Evolutionary conservation across 176 grass and related monocot genomes (phyloP).

Genomic region (Aegilops bicornis): DNA sequence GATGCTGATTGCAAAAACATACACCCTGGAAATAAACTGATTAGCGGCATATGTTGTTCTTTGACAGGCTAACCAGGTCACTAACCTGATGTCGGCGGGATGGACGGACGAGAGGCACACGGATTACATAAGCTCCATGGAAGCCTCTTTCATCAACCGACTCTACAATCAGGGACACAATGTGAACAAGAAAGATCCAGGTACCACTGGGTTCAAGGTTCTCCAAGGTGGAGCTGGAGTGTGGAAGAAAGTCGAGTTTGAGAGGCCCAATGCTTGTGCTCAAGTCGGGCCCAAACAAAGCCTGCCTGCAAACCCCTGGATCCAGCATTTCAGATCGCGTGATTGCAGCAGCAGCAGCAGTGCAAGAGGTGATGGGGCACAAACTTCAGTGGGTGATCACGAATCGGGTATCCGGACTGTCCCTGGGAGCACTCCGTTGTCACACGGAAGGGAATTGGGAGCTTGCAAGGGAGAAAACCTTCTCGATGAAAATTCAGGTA

Average conservation of each 20-base stretch:
- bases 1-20: background rate
- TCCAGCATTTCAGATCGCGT: constrained; percentile 51
- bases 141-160: constrained; percentile 53
- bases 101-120: constrained; percentile 70
- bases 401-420: constrained; percentile 36
- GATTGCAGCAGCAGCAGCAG: constrained; percentile 32
- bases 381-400: constrained; percentile 13
- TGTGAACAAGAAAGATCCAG: background rate
- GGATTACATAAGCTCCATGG: constrained; percentile 62
- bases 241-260: constrained; percentile 58
- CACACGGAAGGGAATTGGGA: constrained; percentile 30
- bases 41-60: background rate
- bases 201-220: constrained; percentile 55
- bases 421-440: constrained; percentile 14
- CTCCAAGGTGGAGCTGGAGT: constrained; percentile 38
- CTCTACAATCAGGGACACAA: constrained; percentile 14
- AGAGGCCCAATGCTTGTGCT: constrained; percentile 16
- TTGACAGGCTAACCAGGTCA: constrained; percentile 39
- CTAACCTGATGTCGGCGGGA: constrained; percentile 33
- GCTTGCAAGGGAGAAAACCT: constrained; percentile 27
- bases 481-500: constrained; percentile 48
- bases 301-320: constrained; percentile 59
- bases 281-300: constrained; percentile 5
- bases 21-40: background rate
- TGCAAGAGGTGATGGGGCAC: background rate